Conservation (phyloP, 805 yeast species). For the Ogataea allantospora region DNA sequence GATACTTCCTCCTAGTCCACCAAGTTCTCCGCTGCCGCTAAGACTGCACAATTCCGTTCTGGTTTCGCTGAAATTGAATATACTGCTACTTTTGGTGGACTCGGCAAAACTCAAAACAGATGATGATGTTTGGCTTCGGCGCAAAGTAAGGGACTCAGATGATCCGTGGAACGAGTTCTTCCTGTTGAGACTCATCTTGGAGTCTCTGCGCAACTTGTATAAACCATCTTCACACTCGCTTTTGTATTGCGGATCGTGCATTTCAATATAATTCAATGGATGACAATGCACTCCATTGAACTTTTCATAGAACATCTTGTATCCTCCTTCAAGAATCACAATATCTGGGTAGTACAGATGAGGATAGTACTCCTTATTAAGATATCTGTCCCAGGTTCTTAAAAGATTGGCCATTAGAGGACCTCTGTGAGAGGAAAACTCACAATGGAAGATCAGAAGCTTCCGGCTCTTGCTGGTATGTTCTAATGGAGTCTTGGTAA, state of each 20-base stretch:
- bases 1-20: slow-evolving; percentile 26
- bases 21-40: slow-evolving; percentile 22
- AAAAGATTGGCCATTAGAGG: slow-evolving; percentile 88
- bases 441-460: slow-evolving; percentile 87
- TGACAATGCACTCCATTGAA: slow-evolving; percentile 54
- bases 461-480: slow-evolving; percentile 32
- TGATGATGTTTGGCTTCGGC: slow-evolving; percentile 19
- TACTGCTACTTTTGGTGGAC: slow-evolving; percentile 14
- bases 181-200: slow-evolving; percentile 30
- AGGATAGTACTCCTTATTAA: slow-evolving; percentile 77
- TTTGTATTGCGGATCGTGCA: slow-evolving; percentile 65
- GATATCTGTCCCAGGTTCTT: slow-evolving; percentile 75
- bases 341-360: slow-evolving; percentile 83
- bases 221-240: slow-evolving; percentile 44
- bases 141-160: slow-evolving; percentile 12
- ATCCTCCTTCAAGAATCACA: slow-evolving; percentile 87
- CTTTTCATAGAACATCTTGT: slow-evolving; percentile 67
- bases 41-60: not conserved
- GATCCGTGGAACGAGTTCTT: slow-evolving; percentile 23
- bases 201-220: slow-evolving; percentile 38
- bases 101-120: slow-evolving; percentile 27
- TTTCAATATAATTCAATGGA: slow-evolving; percentile 80
- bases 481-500: slow-evolving; percentile 23
- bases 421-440: slow-evolving; percentile 90
- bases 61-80: slow-evolving; percentile 6